phyloP scores from a whole-genome alignment of 2,329 filamentous ascomycete genomes.

The Neofusicoccum umdonicola region DNA sequence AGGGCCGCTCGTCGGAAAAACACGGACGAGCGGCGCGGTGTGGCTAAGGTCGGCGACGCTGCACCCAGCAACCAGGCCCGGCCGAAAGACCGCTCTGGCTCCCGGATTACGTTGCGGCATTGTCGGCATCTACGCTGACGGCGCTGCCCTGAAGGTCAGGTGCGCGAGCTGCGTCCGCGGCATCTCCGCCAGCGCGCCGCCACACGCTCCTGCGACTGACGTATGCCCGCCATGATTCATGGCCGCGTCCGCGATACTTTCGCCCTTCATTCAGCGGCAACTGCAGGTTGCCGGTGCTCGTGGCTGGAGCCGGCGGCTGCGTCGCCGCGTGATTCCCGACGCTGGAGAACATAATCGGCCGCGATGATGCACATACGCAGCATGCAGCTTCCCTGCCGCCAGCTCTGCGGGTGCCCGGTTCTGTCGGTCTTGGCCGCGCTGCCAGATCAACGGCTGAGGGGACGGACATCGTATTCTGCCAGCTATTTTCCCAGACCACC shows the following conservation, averaged over 20 bases:
- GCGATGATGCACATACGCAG: conserved; percentile 8
- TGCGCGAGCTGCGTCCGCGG: not conserved
- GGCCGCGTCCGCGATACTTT: not conserved
- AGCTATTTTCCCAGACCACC: not conserved
- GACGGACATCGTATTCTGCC: conserved; percentile 11
- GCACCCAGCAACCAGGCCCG: not conserved
- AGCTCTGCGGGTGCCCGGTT: conserved; percentile 12
- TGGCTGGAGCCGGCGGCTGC: not conserved
- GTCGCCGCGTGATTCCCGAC: not conserved
- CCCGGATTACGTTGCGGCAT: not conserved
- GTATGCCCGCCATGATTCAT: not conserved
- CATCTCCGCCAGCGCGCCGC: not conserved
- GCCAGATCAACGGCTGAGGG: not conserved
- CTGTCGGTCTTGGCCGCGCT: conserved; percentile 6
- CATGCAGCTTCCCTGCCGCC: conserved; percentile 12
- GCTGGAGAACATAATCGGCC: not conserved
- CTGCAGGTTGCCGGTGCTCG: not conserved
- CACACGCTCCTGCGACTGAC: not conserved
- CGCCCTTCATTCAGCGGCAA: not conserved
- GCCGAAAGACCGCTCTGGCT: not conserved
- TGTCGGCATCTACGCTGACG: not conserved
- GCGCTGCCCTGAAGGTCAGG: not conserved
- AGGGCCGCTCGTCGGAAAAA: not conserved
- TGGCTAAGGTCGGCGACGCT: not conserved
- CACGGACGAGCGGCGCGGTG: conserved; percentile 6